Evolutionary conservation across 177 flowering plant species (phyloP), one percentile per base, ranked within the genome.

Genomic region (Telopea speciosissima): DNA sequence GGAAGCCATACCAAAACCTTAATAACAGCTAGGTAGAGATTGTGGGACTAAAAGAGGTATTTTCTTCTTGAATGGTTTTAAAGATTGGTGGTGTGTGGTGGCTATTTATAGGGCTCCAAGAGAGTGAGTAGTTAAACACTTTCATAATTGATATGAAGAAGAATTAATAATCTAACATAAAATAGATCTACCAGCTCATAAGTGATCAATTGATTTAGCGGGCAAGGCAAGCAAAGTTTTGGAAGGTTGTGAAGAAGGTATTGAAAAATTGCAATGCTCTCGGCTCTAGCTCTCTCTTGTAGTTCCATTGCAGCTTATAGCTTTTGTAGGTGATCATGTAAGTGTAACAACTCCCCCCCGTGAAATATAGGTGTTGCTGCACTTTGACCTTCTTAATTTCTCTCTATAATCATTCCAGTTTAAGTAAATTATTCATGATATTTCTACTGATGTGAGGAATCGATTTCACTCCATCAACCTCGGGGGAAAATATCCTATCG

Each of bases 1-100:
- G 45, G 68, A 63, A 40, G 17, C 73, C 77, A 69, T 69, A 9
- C 4, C 58, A 19, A 19, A 12, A 52, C 1, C n/a, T 19, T 52
- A 52, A 52, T 14, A 52, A 3, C 9, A 11, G 9, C 19, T 49
- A 49, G 56, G 11, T 1, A 17, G 56, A 3, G 9, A 49, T 3
- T 3, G 13, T 49, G 56, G 13, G 3, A 49, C 13, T 49, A 49
- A 9, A 2, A 17, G 58, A 16, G 58, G 0, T 1, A 5, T 14
- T 36, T 52, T 52, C 19, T 19, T 52, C 5, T 6, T 14, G 58
- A 19, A 52, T 52, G 58, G 58, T 52, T 3, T 49, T 14, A 14
- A 5, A 52, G 6, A 14, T 14, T 52, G 58, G 5, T 52, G 19
- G 5, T 52, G 19, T 5, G 19, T 52, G 58, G 14, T 52, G 19